Evolutionary conservation across 1,284 basidiomycete genomes (phyloP), one percentile per base, ranked within the genome.

Genomic region (Leccinum subrobustum): DNA sequence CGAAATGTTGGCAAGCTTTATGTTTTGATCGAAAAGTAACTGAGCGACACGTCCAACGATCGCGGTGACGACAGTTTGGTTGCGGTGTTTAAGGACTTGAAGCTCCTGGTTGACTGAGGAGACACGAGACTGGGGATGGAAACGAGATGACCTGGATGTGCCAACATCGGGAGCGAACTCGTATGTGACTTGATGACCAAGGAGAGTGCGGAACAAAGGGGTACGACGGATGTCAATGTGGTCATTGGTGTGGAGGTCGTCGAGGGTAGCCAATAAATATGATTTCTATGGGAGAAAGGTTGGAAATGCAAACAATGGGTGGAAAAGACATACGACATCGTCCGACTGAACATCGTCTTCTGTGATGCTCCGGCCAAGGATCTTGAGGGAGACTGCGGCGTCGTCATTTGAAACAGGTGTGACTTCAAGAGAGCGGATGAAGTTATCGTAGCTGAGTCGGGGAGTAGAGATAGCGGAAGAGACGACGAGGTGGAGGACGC

Each of bases 41-140:
- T 78, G 67, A 2, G 82, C 76, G 57, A 88, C 77, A 0, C 70
- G 68, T 14, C 74, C 75, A 12, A 88, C 81, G 35, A 75, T 69
- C 0, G 82, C 76, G 1, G 84, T 86, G 14, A 86, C 79, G 31
- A 83, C 77, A 12, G 84, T 80, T 33, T 67, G 64, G 60, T 74
- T 78, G 27, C 73, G 69, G 61, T 80, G 76, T 63, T 75, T 74
- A 35, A 79, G 72, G 44, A 79, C 75, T 52, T 74, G 73, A 54
- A 70, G 73, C 63, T 80, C 78, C 1, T 63, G 44, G 48, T 71
- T 7, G 33, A 52, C 53, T 9, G 67, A 66, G 3, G 64, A 60
- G 6, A 44, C 33, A 20, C 60, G 64, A 7, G 64, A 61, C 55
- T 62, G 65, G 9, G 62, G 29, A 25, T 61, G 64, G 29, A 59